These are phyloP conservation scores for Verticillium isaacii DNA, from an alignment of 2,329 filamentous ascomycete genomes.

Conservation along the genomic window DNA sequence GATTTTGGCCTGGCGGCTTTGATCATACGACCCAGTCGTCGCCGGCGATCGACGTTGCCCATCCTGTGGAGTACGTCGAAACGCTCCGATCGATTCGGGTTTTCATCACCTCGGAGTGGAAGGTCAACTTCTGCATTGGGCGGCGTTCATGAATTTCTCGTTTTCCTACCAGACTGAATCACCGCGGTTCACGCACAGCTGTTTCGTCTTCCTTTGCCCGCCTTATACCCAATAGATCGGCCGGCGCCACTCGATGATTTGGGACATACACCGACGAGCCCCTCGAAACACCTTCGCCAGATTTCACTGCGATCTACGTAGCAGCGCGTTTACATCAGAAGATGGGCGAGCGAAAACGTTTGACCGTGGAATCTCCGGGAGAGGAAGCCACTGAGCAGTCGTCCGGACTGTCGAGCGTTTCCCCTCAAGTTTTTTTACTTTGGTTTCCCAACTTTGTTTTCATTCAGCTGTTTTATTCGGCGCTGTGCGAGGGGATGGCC, in stretches of 20 bases:
- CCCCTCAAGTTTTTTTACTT: neutral
- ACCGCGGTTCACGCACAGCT: neutral
- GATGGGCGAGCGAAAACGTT: neutral
- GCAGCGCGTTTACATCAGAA: neutral
- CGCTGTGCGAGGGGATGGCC: neutral
- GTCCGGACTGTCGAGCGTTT: neutral
- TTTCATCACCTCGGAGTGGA: neutral
- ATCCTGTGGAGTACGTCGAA: neutral
- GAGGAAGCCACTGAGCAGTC: neutral
- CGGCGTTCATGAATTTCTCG: neutral
- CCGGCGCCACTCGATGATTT: conserved; percentile 5
- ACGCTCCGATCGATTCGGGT: neutral
- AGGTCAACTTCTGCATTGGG: conserved; percentile 1
- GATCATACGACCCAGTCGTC: neutral
- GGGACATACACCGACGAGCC: neutral
- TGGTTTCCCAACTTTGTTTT: neutral
- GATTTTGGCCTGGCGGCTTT: neutral
- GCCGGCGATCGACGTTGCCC: neutral
- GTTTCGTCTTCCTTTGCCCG: conserved; percentile 2
- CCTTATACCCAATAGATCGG: conserved; percentile 16
- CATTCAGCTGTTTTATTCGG: conserved; percentile 1
- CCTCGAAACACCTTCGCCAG: neutral
- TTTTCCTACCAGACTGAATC: neutral
- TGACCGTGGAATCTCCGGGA: neutral
- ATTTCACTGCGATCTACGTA: conserved; percentile 1